Base-by-base conservation (phyloP, 495 filamentous ascomycete species). In the Sordaria brevicollis region DNA sequence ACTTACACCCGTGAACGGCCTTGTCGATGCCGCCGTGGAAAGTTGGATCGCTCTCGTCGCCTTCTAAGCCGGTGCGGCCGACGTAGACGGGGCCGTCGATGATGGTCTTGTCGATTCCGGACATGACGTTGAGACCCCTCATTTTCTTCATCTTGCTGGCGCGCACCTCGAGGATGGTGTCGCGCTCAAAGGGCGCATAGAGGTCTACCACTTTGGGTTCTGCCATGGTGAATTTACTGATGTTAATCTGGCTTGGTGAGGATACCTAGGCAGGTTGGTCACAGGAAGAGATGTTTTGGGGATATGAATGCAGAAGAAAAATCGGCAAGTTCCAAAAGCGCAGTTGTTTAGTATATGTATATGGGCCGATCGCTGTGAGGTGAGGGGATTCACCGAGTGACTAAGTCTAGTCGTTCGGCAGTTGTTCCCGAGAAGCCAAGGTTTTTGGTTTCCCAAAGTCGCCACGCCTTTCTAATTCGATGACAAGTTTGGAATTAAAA, bases 11-110 rank as follows among this genome's bases (percentile, higher is more conserved):
- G 68, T 87, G 85, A 35, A 89, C 78, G 2, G 87, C 86, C 73
- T 87, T 87, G 67, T 89, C 86, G 0, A 71, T 69, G 1, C 84
- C 85, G 38, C 86, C 85, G 70, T 88, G 87, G 54, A 84, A 85
- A 1, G 81, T 83, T 6, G 79, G 80, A 71, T 86, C 86, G 62
- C 88, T 86, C 73, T 88, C 86, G 70, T 88, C 87, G 67, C 78
- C 79, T 31, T 83, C 80, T 21, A 87, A 77, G 2, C 87, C 87
- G 8, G 80, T 65, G 33, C 73, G 77, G 17, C 78, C 76, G 68
- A 87, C 79, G n/a, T 76, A 74, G 13, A 87, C 77, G 9, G 79
- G 79, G 4, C 78, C 80, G 11, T 72, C 31, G 6, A 76, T 72
- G n/a, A 77, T 7, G 0, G 69, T 65, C 71, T 89, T 89, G 72